A percentile compares a stretch with the other conserved stretches of the same genome.
These are phyloP conservation scores for Pseudisothecium myosuroides DNA, from an alignment of 225 moss, liverwort and hornwort genomes.

Conservation along the genomic window DNA sequence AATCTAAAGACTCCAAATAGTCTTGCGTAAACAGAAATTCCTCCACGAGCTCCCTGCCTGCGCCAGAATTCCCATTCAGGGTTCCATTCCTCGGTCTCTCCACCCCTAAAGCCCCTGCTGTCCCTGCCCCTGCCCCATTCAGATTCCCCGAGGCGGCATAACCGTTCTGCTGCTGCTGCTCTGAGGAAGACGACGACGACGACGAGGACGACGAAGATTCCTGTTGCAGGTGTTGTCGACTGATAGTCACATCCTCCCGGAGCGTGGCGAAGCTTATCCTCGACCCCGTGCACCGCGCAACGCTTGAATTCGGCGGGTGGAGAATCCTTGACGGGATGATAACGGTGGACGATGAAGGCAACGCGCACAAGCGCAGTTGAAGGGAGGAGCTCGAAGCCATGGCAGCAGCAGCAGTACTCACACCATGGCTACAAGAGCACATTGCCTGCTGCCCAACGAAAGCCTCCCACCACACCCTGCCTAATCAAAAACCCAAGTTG, in stretches of 20 bases:
- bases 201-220: background rate
- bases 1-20: constrained; percentile 22
- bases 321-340: background rate
- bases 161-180: background rate
- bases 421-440: constrained; percentile 30
- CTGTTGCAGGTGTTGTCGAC: background rate
- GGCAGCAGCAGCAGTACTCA: constrained; percentile 13
- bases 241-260: constrained; percentile 8
- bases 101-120: background rate
- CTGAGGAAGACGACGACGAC: background rate
- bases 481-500: background rate
- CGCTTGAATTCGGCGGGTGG: constrained; percentile 9
- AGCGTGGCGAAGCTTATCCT: constrained; percentile 5
- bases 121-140: background rate
- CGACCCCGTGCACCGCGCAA: constrained; percentile 18
- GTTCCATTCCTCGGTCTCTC: background rate
- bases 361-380: background rate
- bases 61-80: background rate
- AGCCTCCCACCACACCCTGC: background rate
- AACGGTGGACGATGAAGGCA: constrained; percentile 14
- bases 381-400: constrained; percentile 19
- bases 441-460: background rate
- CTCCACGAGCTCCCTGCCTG: constrained; percentile 2
- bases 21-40: constrained; percentile 26
- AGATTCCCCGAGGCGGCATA: background rate